Conservation (phyloP, 306 rosid genomes). For the Quercus parvula region DNA sequence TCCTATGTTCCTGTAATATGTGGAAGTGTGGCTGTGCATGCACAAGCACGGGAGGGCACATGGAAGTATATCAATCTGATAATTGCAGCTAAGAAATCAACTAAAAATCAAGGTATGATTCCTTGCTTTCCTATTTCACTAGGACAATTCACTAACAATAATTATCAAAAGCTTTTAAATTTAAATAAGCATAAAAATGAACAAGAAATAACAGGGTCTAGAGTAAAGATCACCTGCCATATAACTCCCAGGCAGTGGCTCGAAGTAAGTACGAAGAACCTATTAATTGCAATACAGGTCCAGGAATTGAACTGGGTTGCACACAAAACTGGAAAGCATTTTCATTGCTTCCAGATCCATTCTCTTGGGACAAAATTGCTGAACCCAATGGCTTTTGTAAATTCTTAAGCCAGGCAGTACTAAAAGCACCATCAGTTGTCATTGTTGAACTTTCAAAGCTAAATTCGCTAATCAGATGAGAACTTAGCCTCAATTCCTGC, state of each 20-base stretch:
- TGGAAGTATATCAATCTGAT: neutral
- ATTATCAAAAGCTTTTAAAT: neutral
- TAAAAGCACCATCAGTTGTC: slow-evolving; percentile 79
- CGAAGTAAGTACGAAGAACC: slow-evolving; percentile 88
- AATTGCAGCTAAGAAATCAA: neutral
- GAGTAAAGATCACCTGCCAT: slow-evolving; percentile 66
- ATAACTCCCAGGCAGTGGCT: slow-evolving; percentile 87
- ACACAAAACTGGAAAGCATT: slow-evolving; percentile 67
- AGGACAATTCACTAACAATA: neutral
- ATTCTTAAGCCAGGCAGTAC: slow-evolving; percentile 86
- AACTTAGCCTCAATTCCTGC: slow-evolving; percentile 86
- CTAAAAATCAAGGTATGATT: neutral
- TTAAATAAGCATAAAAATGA: slow-evolving; percentile 7
- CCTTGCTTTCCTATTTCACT: neutral
- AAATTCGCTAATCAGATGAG: slow-evolving; percentile 80
- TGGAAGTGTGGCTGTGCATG: no score
- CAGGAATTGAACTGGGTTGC: slow-evolving; percentile 86
- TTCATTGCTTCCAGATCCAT: slow-evolving; percentile 50
- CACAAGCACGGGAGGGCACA: no score
- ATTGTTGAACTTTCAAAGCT: slow-evolving; percentile 64
- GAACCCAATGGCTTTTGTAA: slow-evolving; percentile 78
- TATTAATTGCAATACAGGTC: slow-evolving; percentile 80
- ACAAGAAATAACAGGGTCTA: neutral
- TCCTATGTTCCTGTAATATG: no score
- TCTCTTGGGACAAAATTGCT: slow-evolving; percentile 56